Evolutionary conservation across 1,139 yeast genomes (phyloP), one percentile per base, ranked within the genome.

Genomic region (Protomyces lactucae-debilis): DNA sequence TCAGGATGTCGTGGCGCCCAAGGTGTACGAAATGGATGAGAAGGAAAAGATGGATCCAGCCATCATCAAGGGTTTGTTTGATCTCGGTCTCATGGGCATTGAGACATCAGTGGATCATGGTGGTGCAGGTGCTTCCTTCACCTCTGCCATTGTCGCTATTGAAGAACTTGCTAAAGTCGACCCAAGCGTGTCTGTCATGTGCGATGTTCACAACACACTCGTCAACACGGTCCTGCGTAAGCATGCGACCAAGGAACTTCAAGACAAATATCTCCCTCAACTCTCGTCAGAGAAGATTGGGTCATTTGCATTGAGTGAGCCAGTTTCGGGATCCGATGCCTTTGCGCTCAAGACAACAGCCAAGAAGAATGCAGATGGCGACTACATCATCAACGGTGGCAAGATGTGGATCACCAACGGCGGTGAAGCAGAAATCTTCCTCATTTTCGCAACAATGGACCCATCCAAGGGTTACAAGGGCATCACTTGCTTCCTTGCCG

Each of bases 381-480:
- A 72, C 57, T 77, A 75, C 68, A 75, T 77, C 28, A 65, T 78
- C 60, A 73, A 74, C 56, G 80, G 80, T 48, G 72, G 78, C 61
- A 78, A 78, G 69, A 77, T 78, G 80, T 78, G 80, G 80, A 78
- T 78, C 71, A 77, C 81, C 60, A 78, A 78, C 71, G 78, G 81
- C 14, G 73, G 72, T 16, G 81, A 78, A 70, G 81, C 81, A n/a
- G 80, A 75, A 54, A 66, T 78, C 25, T 78, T 78, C 68, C 69
- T 78, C 32, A 75, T 78, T 46, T 74, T 78, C 67, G 81, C 81
- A 57, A 78, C 75, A 69, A 70, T 76, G 40, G 80, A 76, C 64
- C 80, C 80, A 18, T 70, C 74, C 60, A 71, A 74, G 71, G 81
- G 81, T 40, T 78, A 78, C 74, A 76, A 76, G 71, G 81, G 81